Evolutionary conservation across 306 rosid species (phyloP), one percentile per base, ranked within the genome.

Genomic region (Cyamopsis tetragonoloba): DNA sequence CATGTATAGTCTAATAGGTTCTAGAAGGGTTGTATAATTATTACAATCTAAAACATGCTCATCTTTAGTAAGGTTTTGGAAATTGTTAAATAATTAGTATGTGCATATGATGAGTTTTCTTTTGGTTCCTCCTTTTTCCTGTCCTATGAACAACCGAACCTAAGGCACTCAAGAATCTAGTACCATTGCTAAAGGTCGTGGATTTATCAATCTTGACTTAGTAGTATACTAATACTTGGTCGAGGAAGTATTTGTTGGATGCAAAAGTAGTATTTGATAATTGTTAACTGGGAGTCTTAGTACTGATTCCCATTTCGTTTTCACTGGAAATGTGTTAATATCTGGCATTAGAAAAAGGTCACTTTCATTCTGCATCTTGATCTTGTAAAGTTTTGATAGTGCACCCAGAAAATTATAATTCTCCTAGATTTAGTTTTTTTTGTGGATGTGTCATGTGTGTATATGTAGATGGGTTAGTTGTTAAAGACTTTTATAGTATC

Each of bases 101-200:
- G 35, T 65, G 8, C 7, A 13, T 30, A 22, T 23, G 39, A 63
- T 44, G 51, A 48, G n/a, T 31, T 55, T 63, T 44, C 4, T 53
- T 28, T 49, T 56, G 32, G 18, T 49, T 73, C 11, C 22, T 47
- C 2, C 0, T 4, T 50, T 50, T 38, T 12, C 42, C 15, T 39
- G 27, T 24, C 44, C 3, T 53, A 7, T 30, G 32, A 71, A 35
- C 32, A 44, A 54, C 37, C 38, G 6, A 27, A 54, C 58, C 7
- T 17, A 72, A 72, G 32, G 27, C 56, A 38, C 14, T 57, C 4
- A 18, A 27, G 6, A 32, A 44, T 47, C 63, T 63, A 63, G 38
- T 54, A 7, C 59, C 59, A 64, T 37, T 74, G 34, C 41, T 53
- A 23, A 8, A 73, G 49, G 62, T 35, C 53, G 24, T 24, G 4